Evolutionary conservation across 2,329 filamentous ascomycete species (phyloP), one percentile per base, ranked within the genome.

Genomic region (Xylariales sp.): DNA sequence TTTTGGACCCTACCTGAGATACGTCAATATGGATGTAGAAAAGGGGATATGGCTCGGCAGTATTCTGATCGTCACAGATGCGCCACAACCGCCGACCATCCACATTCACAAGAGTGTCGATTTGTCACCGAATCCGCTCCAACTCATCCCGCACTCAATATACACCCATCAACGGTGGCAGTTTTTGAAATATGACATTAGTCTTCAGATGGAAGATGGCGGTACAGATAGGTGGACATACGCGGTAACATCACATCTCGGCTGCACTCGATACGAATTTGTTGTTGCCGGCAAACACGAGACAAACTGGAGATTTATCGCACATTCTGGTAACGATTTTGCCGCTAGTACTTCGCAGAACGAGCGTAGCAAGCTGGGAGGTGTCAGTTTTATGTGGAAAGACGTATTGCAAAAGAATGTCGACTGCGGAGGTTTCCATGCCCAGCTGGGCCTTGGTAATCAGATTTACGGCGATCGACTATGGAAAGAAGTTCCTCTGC

Each of bases 181-280:
- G 11, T 98, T 98, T 59, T 95, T 94, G 65, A 87, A 90, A 56
- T 98, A 98, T 55, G 89, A 95, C 45, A 63, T 97, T 40, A 87
- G 95, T 44, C 63, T 98, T 32, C 81, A 79, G 43, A 98, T 98
- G 93, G 82, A 85, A 23, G 90, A 97, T 13, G 75, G 72, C 18
- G 76, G 79, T 20, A 85, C 88, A 0, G 78, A 82, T 47, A 85
- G 93, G 56, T 98, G 93, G 93, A 98, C 93, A 0, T 98, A 98
- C 56, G 93, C 93, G 2, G 90, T 98, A 36, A 98, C 93, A 0
- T 97, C 93, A 1, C 90, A 97, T 55, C 72, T 97, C 15, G 93
- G 93, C 23, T 98, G 93, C 65, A 97, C 93, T n/a, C 79, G 93
- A 18, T 98, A 97, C 61, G 93, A 98, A 55, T 98, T 98, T 60